Conservation (phyloP, 2,329 filamentous ascomycete genomes). For the Hypoxylon sp. region DNA sequence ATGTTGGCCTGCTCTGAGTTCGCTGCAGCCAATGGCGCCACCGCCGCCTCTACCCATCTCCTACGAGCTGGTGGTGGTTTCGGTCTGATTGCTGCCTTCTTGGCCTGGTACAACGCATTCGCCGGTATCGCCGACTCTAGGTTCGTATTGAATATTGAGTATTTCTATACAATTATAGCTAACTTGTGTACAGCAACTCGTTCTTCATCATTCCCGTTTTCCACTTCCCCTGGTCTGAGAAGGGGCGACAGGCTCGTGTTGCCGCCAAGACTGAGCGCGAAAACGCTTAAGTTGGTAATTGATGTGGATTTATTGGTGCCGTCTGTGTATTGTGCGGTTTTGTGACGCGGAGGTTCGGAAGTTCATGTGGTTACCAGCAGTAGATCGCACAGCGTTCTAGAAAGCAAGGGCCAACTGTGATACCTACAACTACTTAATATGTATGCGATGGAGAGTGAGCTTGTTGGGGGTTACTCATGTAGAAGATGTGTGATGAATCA, state of each 20-base stretch:
- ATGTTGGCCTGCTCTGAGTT: constrained; percentile 77
- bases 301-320: background rate
- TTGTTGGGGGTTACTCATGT: constrained; percentile 10
- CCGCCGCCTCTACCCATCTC: constrained; percentile 62
- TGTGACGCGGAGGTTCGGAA: constrained; percentile 9
- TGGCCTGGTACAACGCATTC: constrained; percentile 90
- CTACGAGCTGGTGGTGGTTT: constrained; percentile 83
- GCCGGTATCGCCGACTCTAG: constrained; percentile 83
- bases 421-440: constrained; percentile 31
- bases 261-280: constrained; percentile 63
- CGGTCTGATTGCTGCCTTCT: constrained; percentile 83
- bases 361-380: constrained; percentile 11
- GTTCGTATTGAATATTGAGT: constrained; percentile 58
- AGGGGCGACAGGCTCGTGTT: constrained; percentile 72
- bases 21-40: constrained; percentile 66
- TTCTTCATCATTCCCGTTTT: constrained; percentile 95
- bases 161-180: constrained; percentile 46
- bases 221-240: constrained; percentile 95
- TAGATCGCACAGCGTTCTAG: constrained; percentile 20
- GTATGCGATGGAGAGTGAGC: constrained; percentile 5
- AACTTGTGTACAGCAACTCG: constrained; percentile 72
- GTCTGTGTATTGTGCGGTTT: constrained; percentile 11
- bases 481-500: constrained; percentile 13
- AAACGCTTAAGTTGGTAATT: constrained; percentile 47
- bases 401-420: constrained; percentile 16